phyloP scores from a whole-genome alignment of 331 rosid species.

The Pyrus hybrid region DNA sequence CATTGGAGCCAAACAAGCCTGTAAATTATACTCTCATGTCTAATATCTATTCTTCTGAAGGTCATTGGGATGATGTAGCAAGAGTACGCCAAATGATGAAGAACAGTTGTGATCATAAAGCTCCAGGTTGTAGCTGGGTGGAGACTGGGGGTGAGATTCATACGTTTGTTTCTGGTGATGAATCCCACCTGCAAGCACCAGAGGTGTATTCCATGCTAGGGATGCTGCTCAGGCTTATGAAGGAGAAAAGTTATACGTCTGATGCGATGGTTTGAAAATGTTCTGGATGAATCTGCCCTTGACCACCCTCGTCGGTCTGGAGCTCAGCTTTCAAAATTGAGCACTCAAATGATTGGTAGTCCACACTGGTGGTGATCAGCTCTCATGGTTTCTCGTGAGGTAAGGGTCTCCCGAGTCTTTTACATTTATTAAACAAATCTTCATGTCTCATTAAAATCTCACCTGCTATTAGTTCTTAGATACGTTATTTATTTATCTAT shows the following conservation, averaged over 20 bases:
- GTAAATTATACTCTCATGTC: constrained; percentile 58
- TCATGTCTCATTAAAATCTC: too few relatives aligned
- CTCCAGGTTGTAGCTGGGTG: constrained; percentile 67
- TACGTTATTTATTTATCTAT: too few relatives aligned
- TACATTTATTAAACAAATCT: too few relatives aligned
- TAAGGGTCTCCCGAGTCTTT: too few relatives aligned
- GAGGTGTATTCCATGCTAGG: constrained; percentile 33
- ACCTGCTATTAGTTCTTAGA: too few relatives aligned
- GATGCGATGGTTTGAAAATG: not conserved
- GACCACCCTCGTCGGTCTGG: too few relatives aligned
- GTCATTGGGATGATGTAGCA: constrained; percentile 58
- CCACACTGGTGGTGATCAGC: too few relatives aligned
- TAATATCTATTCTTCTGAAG: constrained; percentile 51
- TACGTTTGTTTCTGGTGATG: constrained; percentile 46
- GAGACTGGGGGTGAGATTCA: constrained; percentile 41
- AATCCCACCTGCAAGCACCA: constrained; percentile 31
- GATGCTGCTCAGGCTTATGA: constrained; percentile 36
- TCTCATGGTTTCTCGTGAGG: too few relatives aligned
- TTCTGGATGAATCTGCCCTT: not conserved
- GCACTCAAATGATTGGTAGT: too few relatives aligned
- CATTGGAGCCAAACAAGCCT: constrained; percentile 40
- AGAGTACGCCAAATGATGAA: constrained; percentile 39
- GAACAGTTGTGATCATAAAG: constrained; percentile 30
- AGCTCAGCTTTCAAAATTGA: too few relatives aligned
- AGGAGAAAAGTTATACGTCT: constrained; percentile 10